Evolutionary conservation across 2,329 filamentous ascomycete species (phyloP).

Genomic region (Microascus cirrosus): DNA sequence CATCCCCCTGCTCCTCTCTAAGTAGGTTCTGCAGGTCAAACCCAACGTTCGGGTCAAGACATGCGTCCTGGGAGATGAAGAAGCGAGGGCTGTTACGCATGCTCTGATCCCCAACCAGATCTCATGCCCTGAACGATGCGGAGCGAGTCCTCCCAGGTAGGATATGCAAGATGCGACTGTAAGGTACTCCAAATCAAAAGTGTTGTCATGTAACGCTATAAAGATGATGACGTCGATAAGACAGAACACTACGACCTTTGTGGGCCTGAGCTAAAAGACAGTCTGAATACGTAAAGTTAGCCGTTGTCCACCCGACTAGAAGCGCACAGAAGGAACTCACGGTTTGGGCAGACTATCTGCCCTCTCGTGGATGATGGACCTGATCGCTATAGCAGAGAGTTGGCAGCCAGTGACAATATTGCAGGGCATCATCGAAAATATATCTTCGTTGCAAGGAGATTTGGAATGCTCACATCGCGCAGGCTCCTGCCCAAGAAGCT

Average conservation of each 20-base stretch:
- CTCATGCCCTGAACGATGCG: slow-evolving; percentile 11
- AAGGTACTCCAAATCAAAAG: slow-evolving; percentile 13
- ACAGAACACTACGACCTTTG: slow-evolving; percentile 16
- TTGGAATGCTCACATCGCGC: slow-evolving; percentile 6
- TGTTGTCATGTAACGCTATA: slow-evolving; percentile 13
- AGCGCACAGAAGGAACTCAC: slow-evolving; percentile 8
- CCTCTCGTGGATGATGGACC: slow-evolving; percentile 18
- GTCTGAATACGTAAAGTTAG: slow-evolving; percentile 9
- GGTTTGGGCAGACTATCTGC: slow-evolving; percentile 16
- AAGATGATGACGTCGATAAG: slow-evolving; percentile 13
- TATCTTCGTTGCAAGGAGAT: slow-evolving; percentile 19
- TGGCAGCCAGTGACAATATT: slow-evolving; percentile 11
- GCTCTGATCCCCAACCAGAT: slow-evolving; percentile 16
- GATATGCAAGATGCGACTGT: slow-evolving; percentile 10
- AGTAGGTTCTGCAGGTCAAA: slow-evolving; percentile 19
- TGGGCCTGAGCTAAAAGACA: slow-evolving; percentile 16
- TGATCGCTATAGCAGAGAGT: slow-evolving; percentile 15
- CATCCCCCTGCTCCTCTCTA: slow-evolving; percentile 11
- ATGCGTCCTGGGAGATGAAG: slow-evolving; percentile 14
- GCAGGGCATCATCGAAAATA: slow-evolving; percentile 16
- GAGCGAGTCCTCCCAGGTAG: neutral
- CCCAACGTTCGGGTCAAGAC: slow-evolving; percentile 16
- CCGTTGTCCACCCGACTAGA: neutral
- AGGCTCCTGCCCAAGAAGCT: no score
- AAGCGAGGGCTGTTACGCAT: slow-evolving; percentile 16